Percentiles rank a stretch among this genome's conserved stretches.
Conservation (phyloP, 2,329 filamentous ascomycete genomes). For the Sclerotinia sclerotiorum region DNA sequence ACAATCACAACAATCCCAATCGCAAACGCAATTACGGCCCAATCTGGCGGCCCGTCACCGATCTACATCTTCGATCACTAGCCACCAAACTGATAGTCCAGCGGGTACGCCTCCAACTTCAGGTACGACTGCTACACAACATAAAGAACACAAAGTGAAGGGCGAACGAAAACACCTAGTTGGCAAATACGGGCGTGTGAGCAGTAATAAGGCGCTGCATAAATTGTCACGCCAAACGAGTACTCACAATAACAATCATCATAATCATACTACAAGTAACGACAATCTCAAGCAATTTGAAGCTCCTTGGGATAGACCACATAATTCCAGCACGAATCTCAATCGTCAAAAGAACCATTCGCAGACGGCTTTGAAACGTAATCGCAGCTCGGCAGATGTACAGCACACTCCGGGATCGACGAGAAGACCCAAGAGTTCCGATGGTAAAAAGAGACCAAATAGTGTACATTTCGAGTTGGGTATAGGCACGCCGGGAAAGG, state of each 20-base stretch:
- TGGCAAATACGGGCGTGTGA: conserved; percentile 31
- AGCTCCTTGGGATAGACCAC: conserved; percentile 33
- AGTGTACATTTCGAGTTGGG: conserved; percentile 66
- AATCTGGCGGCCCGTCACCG: conserved; percentile 30
- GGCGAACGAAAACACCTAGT: conserved; percentile 35
- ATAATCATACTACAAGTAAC: conserved; percentile 33
- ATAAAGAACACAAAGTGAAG: conserved; percentile 34
- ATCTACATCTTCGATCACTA: conserved; percentile 33
- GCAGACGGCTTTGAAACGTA: conserved; percentile 57
- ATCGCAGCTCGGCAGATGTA: conserved; percentile 46
- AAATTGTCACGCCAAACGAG: conserved; percentile 30
- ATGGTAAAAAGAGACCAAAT: conserved; percentile 40
- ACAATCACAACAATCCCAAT: conserved; percentile 24
- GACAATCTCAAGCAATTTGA: conserved; percentile 38
- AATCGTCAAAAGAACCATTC: conserved; percentile 51
- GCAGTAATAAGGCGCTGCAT: conserved; percentile 37
- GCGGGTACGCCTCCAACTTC: conserved; percentile 30
- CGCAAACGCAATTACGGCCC: conserved; percentile 29
- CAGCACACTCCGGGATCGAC: neutral
- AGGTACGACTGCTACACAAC: conserved; percentile 31
- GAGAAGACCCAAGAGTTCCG: conserved; percentile 51
- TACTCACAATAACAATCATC: conserved; percentile 27
- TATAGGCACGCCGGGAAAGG: conserved; percentile 34
- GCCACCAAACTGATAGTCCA: conserved; percentile 24
- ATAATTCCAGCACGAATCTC: conserved; percentile 41